These are phyloP conservation scores for Brassica incana DNA, from an alignment of 345 rosid genomes.

Conservation along the genomic window DNA sequence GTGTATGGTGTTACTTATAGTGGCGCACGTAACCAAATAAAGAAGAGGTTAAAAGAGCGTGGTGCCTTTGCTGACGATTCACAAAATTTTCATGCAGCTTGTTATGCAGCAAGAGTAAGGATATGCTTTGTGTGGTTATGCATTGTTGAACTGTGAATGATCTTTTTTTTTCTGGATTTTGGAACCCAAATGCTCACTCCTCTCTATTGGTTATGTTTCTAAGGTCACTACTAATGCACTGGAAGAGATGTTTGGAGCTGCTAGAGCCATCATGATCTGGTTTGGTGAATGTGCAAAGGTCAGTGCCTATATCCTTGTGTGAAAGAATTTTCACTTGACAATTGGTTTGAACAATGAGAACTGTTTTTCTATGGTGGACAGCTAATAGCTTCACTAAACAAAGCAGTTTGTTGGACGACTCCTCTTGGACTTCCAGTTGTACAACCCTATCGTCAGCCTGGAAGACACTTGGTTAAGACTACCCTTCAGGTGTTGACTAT, in stretches of 20 bases:
- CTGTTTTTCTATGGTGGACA: conserved; percentile 37
- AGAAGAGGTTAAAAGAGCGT: conserved; percentile 86
- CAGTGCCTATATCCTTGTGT: not conserved
- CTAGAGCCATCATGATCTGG: conserved; percentile 90
- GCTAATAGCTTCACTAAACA: conserved; percentile 80
- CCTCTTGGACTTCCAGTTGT: conserved; percentile 98
- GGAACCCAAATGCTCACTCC: conserved; percentile 12
- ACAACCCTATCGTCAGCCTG: conserved; percentile 81
- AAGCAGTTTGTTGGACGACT: conserved; percentile 84
- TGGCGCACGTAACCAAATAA: conserved; percentile 97
- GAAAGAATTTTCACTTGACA: conserved; percentile 5
- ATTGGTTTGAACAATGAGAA: conserved; percentile 28
- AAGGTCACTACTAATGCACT: conserved; percentile 82
- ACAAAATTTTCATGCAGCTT: conserved; percentile 59
- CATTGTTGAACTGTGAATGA: not conserved
- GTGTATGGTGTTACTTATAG: conserved; percentile 93
- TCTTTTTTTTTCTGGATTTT: not conserved
- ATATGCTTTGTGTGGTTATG: conserved; percentile 20
- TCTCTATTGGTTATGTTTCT: conserved; percentile 35
- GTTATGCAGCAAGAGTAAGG: conserved; percentile 91
- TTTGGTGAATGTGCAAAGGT: conserved; percentile 99
- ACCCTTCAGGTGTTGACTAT: conserved; percentile 89
- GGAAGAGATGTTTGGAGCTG: conserved; percentile 97
- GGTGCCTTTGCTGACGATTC: conserved; percentile 60
- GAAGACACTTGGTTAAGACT: conserved; percentile 86